Base-by-base conservation (phyloP, 2,329 filamentous ascomycete species). In the Xylariaceae sp. region DNA sequence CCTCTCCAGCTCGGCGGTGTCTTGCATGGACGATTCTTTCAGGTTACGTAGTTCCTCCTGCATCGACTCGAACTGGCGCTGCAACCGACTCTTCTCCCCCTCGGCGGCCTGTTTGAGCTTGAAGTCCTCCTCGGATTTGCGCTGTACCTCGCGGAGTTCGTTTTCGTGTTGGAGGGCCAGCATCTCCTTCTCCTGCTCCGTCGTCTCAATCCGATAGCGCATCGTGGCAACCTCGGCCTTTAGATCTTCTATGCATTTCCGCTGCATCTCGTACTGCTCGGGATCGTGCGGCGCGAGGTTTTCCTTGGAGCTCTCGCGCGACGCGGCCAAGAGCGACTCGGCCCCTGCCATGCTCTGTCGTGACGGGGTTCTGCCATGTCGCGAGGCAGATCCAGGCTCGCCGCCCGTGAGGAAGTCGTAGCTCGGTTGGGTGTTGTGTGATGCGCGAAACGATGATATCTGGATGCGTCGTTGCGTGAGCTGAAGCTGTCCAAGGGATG, bases 201-300 rank as follows among this genome's bases (percentile, higher is more conserved):
- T 69, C 13, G 85, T 90, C 54, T 88, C 85, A 50, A 95, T 73
- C 42, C 90, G 87, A 65, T 96, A 98, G 46, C 82, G 83, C 35
- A 96, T 69, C 0, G 88, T 86, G 46, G 89, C 92, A 29, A 97
- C 71, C 62, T 96, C 88, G 2, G 90, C 87, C 56, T 90, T 89
- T 17, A 97, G 72, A 48, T 89, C 83, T 55, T 97, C 89, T 43
- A 74, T 76, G 24, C 68, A 67, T 39, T 66, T 71, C 34, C 70
- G 68, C 55, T 74, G 76, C 31, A 67, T 70, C 54, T 80, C 76
- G 54, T 78, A 76, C 39, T 73, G 69, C 42, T 77, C 71, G n/a
- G 70, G 69, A 42, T 78, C 76, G 1, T 72, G 66, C 0, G 76
- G 76, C 21, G 74, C 71, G 50, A 74, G 66, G 54, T 79, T 80